Percentiles rank a stretch among this genome's conserved stretches.
Evolutionary conservation across 108 stramenopile species (phyloP).

Genomic region (Cyclotella cryptica): DNA sequence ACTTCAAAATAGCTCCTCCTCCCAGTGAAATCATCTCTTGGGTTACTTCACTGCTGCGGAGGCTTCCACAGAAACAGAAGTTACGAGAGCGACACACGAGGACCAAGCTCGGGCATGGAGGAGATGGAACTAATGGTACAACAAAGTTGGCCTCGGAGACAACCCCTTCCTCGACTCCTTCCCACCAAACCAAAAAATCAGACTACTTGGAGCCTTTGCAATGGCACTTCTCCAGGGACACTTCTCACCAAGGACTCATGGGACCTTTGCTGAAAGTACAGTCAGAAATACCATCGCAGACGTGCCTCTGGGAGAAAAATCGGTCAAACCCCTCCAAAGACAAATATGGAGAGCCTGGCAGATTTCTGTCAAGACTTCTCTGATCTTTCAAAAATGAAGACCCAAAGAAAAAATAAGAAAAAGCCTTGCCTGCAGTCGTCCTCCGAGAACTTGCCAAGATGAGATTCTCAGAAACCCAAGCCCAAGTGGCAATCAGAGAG

Average conservation of each 20-base stretch:
- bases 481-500: slow-evolving; percentile 2
- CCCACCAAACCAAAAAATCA: background rate
- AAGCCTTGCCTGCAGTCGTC: too few relatives aligned
- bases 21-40: slow-evolving; percentile 40
- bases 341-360: too few relatives aligned
- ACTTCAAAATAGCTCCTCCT: slow-evolving; percentile 29
- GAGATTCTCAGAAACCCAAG: too few relatives aligned
- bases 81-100: slow-evolving; percentile 30
- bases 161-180: too few relatives aligned
- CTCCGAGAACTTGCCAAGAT: too few relatives aligned
- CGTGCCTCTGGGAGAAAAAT: slow-evolving; percentile 35
- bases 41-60: slow-evolving; percentile 45
- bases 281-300: slow-evolving; percentile 29
- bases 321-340: too few relatives aligned
- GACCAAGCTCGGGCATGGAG: slow-evolving; percentile 30
- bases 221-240: slow-evolving; percentile 16
- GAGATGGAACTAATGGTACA: slow-evolving; percentile 6
- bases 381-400: too few relatives aligned
- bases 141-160: slow-evolving; percentile 3
- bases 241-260: slow-evolving; percentile 17
- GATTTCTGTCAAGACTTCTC: too few relatives aligned
- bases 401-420: too few relatives aligned
- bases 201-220: slow-evolving; percentile 26
- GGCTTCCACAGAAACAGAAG: slow-evolving; percentile 28
- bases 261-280: slow-evolving; percentile 26